Conservation (phyloP, 495 filamentous ascomycete genomes). For the Podospora fimiseda region DNA sequence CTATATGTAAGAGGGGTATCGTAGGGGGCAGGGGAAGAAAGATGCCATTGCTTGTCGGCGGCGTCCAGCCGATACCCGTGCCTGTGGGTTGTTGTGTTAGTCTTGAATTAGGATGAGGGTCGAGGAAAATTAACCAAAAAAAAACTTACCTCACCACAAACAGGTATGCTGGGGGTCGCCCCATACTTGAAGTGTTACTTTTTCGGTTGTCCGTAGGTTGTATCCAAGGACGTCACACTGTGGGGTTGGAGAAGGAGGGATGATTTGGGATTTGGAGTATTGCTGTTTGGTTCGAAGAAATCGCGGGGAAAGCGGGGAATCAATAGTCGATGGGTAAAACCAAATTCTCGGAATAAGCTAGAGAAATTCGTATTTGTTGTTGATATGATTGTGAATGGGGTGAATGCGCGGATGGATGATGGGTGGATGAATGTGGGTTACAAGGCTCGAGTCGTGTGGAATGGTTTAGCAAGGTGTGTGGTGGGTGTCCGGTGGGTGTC, state of each 20-base stretch:
- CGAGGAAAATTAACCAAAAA: neutral
- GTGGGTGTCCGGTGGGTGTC: too few species aligned
- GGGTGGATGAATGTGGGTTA: too few species aligned
- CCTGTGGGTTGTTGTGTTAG: conserved; percentile 36
- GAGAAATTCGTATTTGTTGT: neutral
- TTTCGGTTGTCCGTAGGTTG: neutral
- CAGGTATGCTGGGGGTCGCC: conserved; percentile 46
- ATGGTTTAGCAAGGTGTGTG: too few species aligned
- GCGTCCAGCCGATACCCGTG: conserved; percentile 91
- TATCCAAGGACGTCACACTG: conserved; percentile 2
- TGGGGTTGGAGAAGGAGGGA: conserved; percentile 1
- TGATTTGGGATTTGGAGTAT: neutral
- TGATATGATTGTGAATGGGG: neutral
- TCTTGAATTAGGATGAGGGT: too few species aligned
- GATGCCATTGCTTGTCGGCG: conserved; percentile 89
- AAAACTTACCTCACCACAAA: conserved; percentile 71
- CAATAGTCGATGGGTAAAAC: neutral
- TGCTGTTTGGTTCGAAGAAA: too few species aligned
- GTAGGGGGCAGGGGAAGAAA: conserved; percentile 90
- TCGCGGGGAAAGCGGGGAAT: conserved; percentile 4
- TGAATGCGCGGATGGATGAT: too few species aligned
- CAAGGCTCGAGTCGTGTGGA: neutral
- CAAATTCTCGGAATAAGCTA: neutral
- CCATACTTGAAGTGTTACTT: conserved; percentile 27
- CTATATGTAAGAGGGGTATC: conserved; percentile 93